Evolutionary conservation across 257 asterid species (phyloP).

Genomic region (Penstemon eatonii): DNA sequence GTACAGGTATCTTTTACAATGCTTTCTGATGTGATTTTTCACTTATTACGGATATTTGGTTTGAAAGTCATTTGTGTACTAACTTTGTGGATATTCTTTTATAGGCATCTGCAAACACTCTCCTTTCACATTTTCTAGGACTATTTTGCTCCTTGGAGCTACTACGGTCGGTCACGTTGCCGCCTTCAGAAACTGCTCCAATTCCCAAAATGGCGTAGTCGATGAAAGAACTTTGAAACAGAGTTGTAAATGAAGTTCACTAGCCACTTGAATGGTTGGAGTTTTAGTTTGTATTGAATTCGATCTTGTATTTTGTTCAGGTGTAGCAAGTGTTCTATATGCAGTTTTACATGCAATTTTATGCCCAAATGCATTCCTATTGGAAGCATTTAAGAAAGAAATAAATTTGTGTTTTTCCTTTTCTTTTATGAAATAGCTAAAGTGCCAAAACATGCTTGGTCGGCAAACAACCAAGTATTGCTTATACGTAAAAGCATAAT

Average conservation of each 20-base stretch:
- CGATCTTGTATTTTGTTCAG: conserved; percentile 9
- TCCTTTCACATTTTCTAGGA: conserved; percentile 90
- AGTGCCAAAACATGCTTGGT: too few species aligned
- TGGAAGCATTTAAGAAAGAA: conserved; percentile 13
- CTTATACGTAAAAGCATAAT: too few species aligned
- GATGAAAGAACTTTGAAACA: conserved; percentile 8
- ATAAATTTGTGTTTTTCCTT: neutral
- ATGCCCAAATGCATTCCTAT: conserved; percentile 1
- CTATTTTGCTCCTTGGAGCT: conserved; percentile 80
- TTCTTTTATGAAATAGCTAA: too few species aligned
- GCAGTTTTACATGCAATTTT: neutral
- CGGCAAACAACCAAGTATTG: too few species aligned
- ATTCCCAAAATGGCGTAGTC: conserved; percentile 56
- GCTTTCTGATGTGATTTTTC: neutral
- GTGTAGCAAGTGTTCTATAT: conserved; percentile 19
- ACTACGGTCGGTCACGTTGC: conserved; percentile 87
- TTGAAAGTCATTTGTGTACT: neutral
- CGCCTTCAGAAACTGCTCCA: conserved; percentile 62
- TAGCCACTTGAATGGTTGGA: neutral
- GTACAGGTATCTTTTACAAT: conserved; percentile 66
- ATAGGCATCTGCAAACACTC: conserved; percentile 93
- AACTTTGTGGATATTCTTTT: conserved; percentile 9
- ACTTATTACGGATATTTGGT: neutral
- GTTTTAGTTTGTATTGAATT: neutral
- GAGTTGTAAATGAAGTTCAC: neutral